Evolutionary conservation across 306 rosid genomes (phyloP).

Genomic region (Styphnolobium japonicum): DNA sequence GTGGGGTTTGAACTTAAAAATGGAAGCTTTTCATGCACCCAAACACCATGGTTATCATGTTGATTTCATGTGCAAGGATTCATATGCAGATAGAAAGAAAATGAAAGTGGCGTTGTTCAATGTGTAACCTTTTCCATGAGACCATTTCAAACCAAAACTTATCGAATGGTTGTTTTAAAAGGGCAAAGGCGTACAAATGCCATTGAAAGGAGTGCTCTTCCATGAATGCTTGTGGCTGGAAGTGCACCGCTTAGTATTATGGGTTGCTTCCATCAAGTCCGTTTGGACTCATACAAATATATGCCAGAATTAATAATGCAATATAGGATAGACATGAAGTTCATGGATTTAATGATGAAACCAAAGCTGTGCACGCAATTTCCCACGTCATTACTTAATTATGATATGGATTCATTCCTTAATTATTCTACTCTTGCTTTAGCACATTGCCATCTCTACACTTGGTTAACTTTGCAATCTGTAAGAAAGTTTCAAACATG

Average conservation of each 20-base stretch:
- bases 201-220: slow-evolving; percentile 26
- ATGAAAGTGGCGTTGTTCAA: background rate
- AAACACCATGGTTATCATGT: background rate
- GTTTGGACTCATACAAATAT: background rate
- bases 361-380: slow-evolving; percentile 20
- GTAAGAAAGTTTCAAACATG: background rate
- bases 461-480: background rate
- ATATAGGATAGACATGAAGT: background rate
- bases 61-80: background rate
- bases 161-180: no score
- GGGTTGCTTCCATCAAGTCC: no score
- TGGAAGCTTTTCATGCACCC: background rate
- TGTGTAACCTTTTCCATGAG: no score
- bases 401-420: background rate
- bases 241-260: no score
- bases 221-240: background rate
- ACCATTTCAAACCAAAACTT: no score
- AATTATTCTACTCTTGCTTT: background rate
- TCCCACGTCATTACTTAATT: background rate
- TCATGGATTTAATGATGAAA: background rate
- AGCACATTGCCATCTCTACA: background rate
- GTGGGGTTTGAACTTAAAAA: background rate
- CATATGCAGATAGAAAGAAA: background rate
- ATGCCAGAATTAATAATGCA: background rate
- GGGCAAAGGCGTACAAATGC: background rate